Percentiles rank a stretch among this genome's conserved stretches.
Evolutionary conservation across 768 basidiomycete genomes (phyloP).

Genomic region (Mycena sanguinolenta): DNA sequence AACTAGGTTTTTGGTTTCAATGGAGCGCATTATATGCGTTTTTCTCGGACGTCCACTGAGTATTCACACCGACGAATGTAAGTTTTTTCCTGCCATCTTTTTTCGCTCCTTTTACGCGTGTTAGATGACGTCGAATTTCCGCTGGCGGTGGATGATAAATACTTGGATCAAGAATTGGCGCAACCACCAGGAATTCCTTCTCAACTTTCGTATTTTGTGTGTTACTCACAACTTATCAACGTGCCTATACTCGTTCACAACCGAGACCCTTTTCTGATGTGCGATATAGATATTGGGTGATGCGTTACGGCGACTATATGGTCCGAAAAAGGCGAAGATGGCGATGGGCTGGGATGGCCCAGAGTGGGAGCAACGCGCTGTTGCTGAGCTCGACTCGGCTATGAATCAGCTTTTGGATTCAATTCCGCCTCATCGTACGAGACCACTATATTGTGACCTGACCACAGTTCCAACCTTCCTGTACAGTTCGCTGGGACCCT

Average conservation of each 20-base stretch:
- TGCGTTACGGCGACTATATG: constrained; percentile 69
- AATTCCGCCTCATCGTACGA: constrained; percentile 68
- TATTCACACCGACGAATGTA: background rate
- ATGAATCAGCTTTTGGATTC: constrained; percentile 72
- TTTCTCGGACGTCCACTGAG: background rate
- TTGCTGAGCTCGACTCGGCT: constrained; percentile 73
- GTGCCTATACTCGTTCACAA: background rate
- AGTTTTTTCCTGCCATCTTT: background rate
- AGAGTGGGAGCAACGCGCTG: constrained; percentile 68
- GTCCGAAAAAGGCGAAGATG: constrained; percentile 55
- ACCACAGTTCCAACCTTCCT: background rate
- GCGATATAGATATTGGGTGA: constrained; percentile 62
- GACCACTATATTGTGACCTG: background rate
- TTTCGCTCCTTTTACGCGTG: background rate
- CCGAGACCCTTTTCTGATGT: too few species aligned
- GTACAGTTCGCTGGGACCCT: constrained; percentile 39
- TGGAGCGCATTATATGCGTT: background rate
- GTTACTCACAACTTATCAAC: background rate
- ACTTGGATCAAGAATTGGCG: background rate
- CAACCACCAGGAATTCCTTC: background rate
- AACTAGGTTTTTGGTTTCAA: background rate
- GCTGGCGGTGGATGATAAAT: background rate
- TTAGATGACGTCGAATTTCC: background rate
- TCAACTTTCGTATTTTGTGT: background rate
- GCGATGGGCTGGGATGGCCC: constrained; percentile 57